phyloP scores from a whole-genome alignment of 768 basidiomycete genomes.

The Leucocoprinus birnbaumii region DNA sequence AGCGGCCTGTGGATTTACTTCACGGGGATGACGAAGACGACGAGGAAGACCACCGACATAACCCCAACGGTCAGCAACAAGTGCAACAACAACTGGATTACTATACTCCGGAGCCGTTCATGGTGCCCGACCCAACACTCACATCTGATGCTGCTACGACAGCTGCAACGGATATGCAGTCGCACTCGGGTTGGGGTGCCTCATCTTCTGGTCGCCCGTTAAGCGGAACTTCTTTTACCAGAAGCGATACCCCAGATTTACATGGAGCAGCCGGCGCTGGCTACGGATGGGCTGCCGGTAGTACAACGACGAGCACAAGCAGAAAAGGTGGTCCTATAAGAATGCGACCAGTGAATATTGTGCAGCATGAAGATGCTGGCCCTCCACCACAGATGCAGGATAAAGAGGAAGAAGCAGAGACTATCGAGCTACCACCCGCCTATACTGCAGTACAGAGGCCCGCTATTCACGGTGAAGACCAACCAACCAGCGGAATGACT shows the following conservation, averaged over 20 bases:
- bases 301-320: conserved; percentile 25
- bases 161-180: conserved; percentile 22
- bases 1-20: conserved; percentile 67
- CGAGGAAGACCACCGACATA: conserved; percentile 24
- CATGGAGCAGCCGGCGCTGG: conserved; percentile 7
- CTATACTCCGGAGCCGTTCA: conserved; percentile 75
- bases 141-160: conserved; percentile 22
- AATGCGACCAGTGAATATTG: conserved; percentile 72
- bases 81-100: conserved; percentile 36
- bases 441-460: conserved; percentile 61
- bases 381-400: conserved; percentile 33
- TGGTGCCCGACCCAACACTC: conserved; percentile 60
- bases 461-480: not conserved
- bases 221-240: conserved; percentile 34
- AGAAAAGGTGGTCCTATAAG: conserved; percentile 51
- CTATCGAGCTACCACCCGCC: conserved; percentile 81
- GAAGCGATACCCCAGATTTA: conserved; percentile 46
- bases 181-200: conserved; percentile 1
- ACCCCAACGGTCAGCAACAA: conserved; percentile 53
- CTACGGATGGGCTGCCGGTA: conserved; percentile 17
- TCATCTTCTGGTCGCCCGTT: conserved; percentile 24
- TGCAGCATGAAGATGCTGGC: conserved; percentile 86
- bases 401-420: conserved; percentile 53
- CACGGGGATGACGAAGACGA: conserved; percentile 58
- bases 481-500: not conserved